phyloP scores from a whole-genome alignment of 2,329 filamentous ascomycete genomes.

The Talaromyces sp. region DNA sequence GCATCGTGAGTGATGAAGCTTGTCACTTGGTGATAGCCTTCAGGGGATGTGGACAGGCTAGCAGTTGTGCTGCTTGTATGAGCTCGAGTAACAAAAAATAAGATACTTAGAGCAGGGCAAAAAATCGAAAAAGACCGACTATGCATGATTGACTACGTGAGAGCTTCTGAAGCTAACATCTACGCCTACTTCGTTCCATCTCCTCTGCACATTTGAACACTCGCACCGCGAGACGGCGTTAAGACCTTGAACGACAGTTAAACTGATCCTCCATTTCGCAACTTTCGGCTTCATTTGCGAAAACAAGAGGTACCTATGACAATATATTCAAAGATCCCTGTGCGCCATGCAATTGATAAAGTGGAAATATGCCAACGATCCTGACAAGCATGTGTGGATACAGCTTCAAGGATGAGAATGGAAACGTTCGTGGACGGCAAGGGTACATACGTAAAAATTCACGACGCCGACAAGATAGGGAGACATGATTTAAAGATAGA shows the following conservation, averaged over 20 bases:
- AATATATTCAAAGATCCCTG: no score
- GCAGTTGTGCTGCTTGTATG: background rate
- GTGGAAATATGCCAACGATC: no score
- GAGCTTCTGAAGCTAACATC: background rate
- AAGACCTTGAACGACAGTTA: no score
- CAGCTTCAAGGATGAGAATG: background rate
- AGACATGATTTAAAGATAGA: background rate
- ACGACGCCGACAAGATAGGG: background rate
- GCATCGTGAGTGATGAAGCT: background rate
- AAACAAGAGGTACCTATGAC: no score
- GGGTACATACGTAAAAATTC: background rate
- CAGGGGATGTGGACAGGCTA: background rate
- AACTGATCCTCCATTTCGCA: no score
- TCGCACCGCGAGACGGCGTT: no score
- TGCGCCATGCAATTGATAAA: no score
- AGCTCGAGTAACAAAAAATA: background rate
- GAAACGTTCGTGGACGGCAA: background rate
- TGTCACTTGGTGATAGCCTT: background rate
- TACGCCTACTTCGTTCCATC: background rate
- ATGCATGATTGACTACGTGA: background rate
- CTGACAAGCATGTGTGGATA: background rate
- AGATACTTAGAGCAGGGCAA: background rate
- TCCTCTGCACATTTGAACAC: no score
- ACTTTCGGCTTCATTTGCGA: no score
- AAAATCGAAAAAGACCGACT: background rate